Conservation (phyloP, 2,329 filamentous ascomycete species). For the Penicillium psychrosexuale region DNA sequence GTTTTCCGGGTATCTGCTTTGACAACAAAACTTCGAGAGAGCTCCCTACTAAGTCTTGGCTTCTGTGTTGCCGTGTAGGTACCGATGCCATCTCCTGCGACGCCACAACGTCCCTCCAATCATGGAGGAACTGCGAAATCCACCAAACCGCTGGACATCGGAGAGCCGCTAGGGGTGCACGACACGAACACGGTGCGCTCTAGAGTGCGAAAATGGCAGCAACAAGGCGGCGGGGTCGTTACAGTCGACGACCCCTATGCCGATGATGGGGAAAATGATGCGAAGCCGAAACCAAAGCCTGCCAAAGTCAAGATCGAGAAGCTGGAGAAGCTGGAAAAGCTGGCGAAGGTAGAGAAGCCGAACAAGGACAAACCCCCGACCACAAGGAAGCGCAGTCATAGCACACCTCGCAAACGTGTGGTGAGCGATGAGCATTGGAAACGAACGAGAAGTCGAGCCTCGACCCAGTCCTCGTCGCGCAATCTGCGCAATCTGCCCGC, state of each 20-base stretch:
- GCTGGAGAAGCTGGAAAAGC: constrained; percentile 22
- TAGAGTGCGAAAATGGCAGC: constrained; percentile 82
- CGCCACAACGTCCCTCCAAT: constrained; percentile 39
- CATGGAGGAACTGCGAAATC: constrained; percentile 57
- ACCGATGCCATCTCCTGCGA: constrained; percentile 43
- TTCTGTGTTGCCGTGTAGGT: constrained; percentile 9
- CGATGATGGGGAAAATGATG: constrained; percentile 49
- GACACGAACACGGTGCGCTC: constrained; percentile 67
- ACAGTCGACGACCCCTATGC: constrained; percentile 59
- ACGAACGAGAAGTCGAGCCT: constrained; percentile 51
- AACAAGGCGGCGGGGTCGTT: constrained; percentile 66
- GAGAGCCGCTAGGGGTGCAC: constrained; percentile 55
- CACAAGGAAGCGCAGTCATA: constrained; percentile 45
- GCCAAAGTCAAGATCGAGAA: constrained; percentile 20
- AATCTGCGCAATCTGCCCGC: constrained; percentile 43
- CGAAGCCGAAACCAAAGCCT: constrained; percentile 26
- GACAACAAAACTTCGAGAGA: constrained; percentile 9
- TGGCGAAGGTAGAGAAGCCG: constrained; percentile 19
- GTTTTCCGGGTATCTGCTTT: constrained; percentile 5
- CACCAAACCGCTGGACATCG: constrained; percentile 51
- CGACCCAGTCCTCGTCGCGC: constrained; percentile 36
- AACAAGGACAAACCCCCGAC: constrained; percentile 9
- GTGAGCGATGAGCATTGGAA: constrained; percentile 88
- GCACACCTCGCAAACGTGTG: constrained; percentile 82
- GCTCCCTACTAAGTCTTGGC: not conserved